Evolutionary conservation across 305 asterid genomes (phyloP), one percentile per base, ranked within the genome.

Genomic region (Fraxinus platypoda): DNA sequence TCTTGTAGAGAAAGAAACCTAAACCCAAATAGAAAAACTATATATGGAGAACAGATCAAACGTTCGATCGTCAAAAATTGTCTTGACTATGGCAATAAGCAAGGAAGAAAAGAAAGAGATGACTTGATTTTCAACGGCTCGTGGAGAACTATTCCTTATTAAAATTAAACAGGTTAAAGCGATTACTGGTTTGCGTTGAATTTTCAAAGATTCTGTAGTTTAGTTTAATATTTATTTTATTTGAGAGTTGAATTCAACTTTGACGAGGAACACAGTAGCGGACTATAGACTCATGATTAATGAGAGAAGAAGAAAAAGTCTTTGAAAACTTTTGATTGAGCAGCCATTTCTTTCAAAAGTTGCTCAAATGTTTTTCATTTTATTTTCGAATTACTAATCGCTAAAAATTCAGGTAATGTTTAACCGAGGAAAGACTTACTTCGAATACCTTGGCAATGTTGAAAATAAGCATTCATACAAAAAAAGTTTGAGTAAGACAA

Each of bases 111-210:
- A 80, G 26, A n/a, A 9, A 76, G 81, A 17, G 85, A 71, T 78
- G 88, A 85, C 87, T 83, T 85, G 88, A 87, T 86, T 87, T 85
- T 84, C 86, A 82, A 76, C 78, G 76, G 13, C 80, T 43, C 33
- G 41, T 35, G 57, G 52, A 73, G 79, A 64, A 79, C 43, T 38
- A 23, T 78, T 11, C 12, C 71, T 23, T 25, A 57, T 26, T 38
- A 43, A 77, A 49, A 49, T 49, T 49, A 81, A 30, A 78, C 75
- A 59, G 41, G 75, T 66, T 73, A 54, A 72, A 54, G 23, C 6
- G 33, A 64, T 0, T 41, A 75, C 11, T 1, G 81, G 62, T 73
- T 79, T 41, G 80, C 38, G 83, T 84, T 77, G 87, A 88, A 83
- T 79, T 78, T 83, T 86, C 84, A 87, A 89, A 83, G 88, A 85